A percentile compares a stretch with the other conserved stretches of the same genome.
phyloP scores from a whole-genome alignment of 768 basidiomycete genomes.

The Lactarius akahatsu region DNA sequence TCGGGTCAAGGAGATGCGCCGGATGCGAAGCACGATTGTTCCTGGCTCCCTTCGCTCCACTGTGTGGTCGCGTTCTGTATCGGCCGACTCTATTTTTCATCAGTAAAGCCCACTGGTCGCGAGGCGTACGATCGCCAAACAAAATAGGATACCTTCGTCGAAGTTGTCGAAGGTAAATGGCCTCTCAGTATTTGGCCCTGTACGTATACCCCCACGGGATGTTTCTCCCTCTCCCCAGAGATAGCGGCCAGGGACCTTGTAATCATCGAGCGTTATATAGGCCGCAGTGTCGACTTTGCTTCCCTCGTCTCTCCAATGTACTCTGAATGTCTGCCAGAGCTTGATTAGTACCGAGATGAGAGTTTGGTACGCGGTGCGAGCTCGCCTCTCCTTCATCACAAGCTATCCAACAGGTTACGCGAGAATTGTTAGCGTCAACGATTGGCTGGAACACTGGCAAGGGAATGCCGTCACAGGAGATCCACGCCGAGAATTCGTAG shows the following conservation, averaged over 20 bases:
- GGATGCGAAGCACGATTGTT: constrained; percentile 14
- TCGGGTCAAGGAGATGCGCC: constrained; percentile 7
- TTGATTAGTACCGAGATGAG: not conserved
- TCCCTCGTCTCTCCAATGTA: constrained; percentile 66
- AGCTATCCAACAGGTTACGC: constrained; percentile 68
- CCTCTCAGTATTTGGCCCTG: constrained; percentile 49
- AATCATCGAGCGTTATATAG: constrained; percentile 64
- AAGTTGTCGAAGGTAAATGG: constrained; percentile 60
- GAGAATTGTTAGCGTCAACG: constrained; percentile 44
- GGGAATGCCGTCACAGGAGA: constrained; percentile 48
- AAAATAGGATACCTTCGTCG: constrained; percentile 38
- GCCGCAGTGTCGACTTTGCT: constrained; percentile 52
- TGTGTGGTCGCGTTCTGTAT: not conserved
- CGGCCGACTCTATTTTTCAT: not conserved
- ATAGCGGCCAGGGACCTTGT: constrained; percentile 59
- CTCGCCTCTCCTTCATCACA: constrained; percentile 57
- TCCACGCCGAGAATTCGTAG: constrained; percentile 70
- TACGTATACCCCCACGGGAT: constrained; percentile 53
- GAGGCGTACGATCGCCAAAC: not conserved
- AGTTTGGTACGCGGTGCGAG: not conserved
- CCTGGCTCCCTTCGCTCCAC: constrained; percentile 13
- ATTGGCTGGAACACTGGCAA: constrained; percentile 58
- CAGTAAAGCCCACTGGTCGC: not conserved
- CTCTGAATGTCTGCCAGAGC: constrained; percentile 49
- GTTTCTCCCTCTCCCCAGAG: constrained; percentile 56